phyloP scores from a whole-genome alignment of 2,329 filamentous ascomycete species.

The Hymenoscyphus infarciens region DNA sequence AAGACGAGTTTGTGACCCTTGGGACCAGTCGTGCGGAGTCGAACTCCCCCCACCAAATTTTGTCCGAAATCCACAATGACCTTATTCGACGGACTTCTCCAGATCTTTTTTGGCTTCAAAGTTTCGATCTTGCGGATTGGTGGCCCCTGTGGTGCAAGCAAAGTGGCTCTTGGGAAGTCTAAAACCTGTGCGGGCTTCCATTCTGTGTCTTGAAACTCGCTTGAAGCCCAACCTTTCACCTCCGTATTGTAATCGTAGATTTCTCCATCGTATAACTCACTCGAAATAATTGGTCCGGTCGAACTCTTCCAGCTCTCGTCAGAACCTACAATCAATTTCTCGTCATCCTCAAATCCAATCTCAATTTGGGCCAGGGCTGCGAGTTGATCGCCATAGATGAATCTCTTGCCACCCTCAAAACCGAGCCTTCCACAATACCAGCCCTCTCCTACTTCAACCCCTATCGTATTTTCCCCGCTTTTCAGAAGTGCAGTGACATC shows the following conservation, averaged over 20 bases:
- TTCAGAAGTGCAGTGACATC: conserved; percentile 45
- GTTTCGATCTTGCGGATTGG: conserved; percentile 40
- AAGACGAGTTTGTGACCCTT: conserved; percentile 42
- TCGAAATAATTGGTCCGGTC: conserved; percentile 36
- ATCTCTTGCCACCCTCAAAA: conserved; percentile 34
- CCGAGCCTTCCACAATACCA: conserved; percentile 45
- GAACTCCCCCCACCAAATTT: conserved; percentile 52
- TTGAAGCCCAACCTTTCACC: conserved; percentile 29
- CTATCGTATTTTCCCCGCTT: conserved; percentile 40
- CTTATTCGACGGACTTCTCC: conserved; percentile 41
- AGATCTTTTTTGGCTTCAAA: conserved; percentile 38
- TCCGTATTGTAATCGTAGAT: conserved; percentile 43
- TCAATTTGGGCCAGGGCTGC: conserved; percentile 41
- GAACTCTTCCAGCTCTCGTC: conserved; percentile 40
- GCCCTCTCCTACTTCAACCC: conserved; percentile 45
- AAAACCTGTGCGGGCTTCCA: conserved; percentile 36
- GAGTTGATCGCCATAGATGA: conserved; percentile 41
- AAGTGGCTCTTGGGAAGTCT: conserved; percentile 29
- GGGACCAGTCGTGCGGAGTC: conserved; percentile 38
- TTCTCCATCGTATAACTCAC: conserved; percentile 50
- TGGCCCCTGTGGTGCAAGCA: conserved; percentile 42
- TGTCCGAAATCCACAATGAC: conserved; percentile 54
- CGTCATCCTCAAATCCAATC: conserved; percentile 36
- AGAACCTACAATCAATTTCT: conserved; percentile 33
- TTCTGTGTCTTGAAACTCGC: conserved; percentile 25